Evolutionary conservation across 208 protist species (phyloP).

Genomic region (Lotmaria passim): DNA sequence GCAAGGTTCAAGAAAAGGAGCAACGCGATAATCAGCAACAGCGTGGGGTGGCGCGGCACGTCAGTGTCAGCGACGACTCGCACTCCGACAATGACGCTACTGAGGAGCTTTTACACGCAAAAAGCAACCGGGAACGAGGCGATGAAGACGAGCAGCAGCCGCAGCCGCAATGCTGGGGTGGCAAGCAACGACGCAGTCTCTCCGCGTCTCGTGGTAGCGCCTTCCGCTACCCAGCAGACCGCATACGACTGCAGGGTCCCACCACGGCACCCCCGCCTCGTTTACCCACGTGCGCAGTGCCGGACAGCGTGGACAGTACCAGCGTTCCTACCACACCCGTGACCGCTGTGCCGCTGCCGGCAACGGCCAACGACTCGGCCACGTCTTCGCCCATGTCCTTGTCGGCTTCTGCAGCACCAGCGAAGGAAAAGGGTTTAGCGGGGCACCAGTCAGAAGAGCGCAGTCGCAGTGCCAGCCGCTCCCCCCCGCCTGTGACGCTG

Average conservation of each 20-base stretch:
- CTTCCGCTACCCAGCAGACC: neutral
- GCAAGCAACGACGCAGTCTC: neutral
- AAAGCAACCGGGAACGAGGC: neutral
- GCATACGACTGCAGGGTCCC: neutral
- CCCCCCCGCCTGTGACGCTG: slow-evolving; percentile 13
- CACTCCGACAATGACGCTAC: neutral
- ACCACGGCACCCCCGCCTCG: neutral
- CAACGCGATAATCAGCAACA: neutral
- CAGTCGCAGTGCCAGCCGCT: slow-evolving; percentile 10
- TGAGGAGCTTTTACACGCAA: neutral
- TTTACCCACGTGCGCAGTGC: neutral
- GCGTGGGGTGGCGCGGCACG: slow-evolving; percentile 6
- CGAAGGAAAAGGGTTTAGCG: no score
- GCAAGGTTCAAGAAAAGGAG: neutral
- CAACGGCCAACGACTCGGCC: neutral
- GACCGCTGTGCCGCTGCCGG: neutral
- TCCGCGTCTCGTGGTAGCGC: neutral
- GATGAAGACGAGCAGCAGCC: neutral
- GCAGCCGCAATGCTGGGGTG: no score
- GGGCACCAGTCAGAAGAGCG: no score
- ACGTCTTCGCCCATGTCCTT: neutral
- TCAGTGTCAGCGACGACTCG: slow-evolving; percentile 5
- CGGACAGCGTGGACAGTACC: neutral
- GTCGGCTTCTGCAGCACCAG: neutral
- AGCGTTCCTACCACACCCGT: neutral